phyloP scores from a whole-genome alignment of 306 rosid genomes.

The Trichosanthes truncata region DNA sequence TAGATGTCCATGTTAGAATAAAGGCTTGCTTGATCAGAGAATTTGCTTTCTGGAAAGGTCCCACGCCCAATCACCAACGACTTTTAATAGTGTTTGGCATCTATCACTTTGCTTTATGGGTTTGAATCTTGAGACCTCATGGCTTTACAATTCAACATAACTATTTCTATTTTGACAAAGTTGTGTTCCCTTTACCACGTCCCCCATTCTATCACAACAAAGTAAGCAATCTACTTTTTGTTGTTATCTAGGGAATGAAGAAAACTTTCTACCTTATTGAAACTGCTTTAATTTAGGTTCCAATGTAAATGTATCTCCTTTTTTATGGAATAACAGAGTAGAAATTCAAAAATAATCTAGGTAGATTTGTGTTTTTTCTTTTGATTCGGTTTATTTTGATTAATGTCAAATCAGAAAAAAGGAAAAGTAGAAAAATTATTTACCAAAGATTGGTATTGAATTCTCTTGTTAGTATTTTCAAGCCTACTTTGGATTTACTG shows the following conservation, averaged over 20 bases:
- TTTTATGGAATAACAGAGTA: background rate
- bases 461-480: background rate
- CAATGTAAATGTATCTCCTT: background rate
- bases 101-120: conserved; percentile 9
- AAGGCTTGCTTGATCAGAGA: background rate
- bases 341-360: background rate
- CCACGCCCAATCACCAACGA: background rate
- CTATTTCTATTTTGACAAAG: conserved; percentile 2
- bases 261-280: background rate
- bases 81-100: conserved; percentile 2
- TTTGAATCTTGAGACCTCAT: conserved; percentile 6
- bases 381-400: background rate
- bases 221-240: background rate
- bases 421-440: background rate
- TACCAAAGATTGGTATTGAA: background rate
- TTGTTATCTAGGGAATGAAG: conserved; percentile 1
- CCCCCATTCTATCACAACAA: background rate
- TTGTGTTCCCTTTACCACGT: conserved; percentile 3
- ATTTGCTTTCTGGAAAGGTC: background rate
- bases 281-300: background rate
- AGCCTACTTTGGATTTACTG: background rate
- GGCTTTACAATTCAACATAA: conserved; percentile 1
- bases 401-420: background rate
- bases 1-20: background rate
- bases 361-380: background rate